A percentile compares a stretch with the other conserved stretches of the same genome.
Evolutionary conservation across 805 yeast genomes (phyloP).

Genomic region (Wickerhamiella allomyrinae): DNA sequence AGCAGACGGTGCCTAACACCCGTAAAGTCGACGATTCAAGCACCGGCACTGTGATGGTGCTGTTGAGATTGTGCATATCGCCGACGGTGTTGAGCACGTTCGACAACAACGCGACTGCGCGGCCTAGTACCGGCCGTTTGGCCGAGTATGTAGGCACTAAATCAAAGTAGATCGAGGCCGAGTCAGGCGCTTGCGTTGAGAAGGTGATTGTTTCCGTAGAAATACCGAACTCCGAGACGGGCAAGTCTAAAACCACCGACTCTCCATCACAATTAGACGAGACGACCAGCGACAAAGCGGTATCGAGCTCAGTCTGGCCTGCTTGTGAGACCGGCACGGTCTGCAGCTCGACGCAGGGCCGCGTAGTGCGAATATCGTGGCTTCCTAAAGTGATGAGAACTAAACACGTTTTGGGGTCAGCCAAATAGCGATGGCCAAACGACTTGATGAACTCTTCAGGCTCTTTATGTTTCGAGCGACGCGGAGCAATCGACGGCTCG

Average conservation of each 20-base stretch:
- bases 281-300: slow-evolving; percentile 66
- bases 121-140: slow-evolving; percentile 44
- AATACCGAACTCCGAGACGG: slow-evolving; percentile 60
- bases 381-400: slow-evolving; percentile 78
- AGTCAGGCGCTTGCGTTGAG: slow-evolving; percentile 32
- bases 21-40: slow-evolving; percentile 58
- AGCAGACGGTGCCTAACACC: slow-evolving; percentile 60
- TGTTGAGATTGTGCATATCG: slow-evolving; percentile 47
- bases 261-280: slow-evolving; percentile 32
- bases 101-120: slow-evolving; percentile 75
- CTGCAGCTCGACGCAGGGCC: slow-evolving; percentile 49
- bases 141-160: slow-evolving; percentile 66
- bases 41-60: slow-evolving; percentile 49
- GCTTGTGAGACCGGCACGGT: slow-evolving; percentile 63
- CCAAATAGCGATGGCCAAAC: slow-evolving; percentile 67
- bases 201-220: slow-evolving; percentile 56
- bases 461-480: not conserved
- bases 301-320: slow-evolving; percentile 72
- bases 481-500: not conserved
- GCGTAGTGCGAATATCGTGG: slow-evolving; percentile 49
- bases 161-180: slow-evolving; percentile 57
- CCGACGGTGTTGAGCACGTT: slow-evolving; percentile 23
- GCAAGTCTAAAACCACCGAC: slow-evolving; percentile 60
- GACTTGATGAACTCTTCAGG: slow-evolving; percentile 40
- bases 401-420: slow-evolving; percentile 44